These are phyloP conservation scores for Aureobasidium sp. DNA, from an alignment of 2,329 filamentous ascomycete species.

Conservation along the genomic window DNA sequence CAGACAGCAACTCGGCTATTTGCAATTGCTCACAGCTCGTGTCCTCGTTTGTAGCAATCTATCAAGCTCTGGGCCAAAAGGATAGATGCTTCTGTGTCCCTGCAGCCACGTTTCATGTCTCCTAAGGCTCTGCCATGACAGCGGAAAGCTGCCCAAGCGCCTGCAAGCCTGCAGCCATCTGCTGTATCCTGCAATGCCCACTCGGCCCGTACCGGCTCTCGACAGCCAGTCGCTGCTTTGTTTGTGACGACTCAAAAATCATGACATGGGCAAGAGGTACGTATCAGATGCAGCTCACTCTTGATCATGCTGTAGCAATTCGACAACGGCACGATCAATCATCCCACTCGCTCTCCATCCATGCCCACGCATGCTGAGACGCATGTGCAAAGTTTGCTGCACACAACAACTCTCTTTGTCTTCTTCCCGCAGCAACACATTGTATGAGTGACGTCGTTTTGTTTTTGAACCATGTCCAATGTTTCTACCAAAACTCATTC, in stretches of 20 bases:
- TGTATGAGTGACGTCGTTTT: not conserved
- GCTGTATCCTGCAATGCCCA: constrained; percentile 9
- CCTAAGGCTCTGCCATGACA: constrained; percentile 10
- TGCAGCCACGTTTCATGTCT: constrained; percentile 11
- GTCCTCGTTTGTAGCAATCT: not conserved
- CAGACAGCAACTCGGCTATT: not conserved
- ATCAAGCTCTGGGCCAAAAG: not conserved
- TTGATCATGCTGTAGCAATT: not conserved
- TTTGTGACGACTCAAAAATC: constrained; percentile 12
- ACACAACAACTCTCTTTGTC: not conserved
- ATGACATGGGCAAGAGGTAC: constrained; percentile 5
- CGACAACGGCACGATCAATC: not conserved
- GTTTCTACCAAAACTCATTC: not conserved
- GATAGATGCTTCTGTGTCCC: constrained; percentile 7
- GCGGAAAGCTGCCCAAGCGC: constrained; percentile 10
- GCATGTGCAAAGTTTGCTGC: not conserved
- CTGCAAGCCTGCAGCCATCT: constrained; percentile 8
- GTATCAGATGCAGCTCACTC: constrained; percentile 7
- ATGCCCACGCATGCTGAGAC: not conserved
- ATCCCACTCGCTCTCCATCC: not conserved
- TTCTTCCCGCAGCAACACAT: not conserved
- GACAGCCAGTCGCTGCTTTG: constrained; percentile 8
- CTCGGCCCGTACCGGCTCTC: constrained; percentile 9
- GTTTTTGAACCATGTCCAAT: not conserved
- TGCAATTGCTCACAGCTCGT: not conserved